These are phyloP conservation scores for Piper longum DNA, from an alignment of 164 flowering plant species.

Conservation along the genomic window DNA sequence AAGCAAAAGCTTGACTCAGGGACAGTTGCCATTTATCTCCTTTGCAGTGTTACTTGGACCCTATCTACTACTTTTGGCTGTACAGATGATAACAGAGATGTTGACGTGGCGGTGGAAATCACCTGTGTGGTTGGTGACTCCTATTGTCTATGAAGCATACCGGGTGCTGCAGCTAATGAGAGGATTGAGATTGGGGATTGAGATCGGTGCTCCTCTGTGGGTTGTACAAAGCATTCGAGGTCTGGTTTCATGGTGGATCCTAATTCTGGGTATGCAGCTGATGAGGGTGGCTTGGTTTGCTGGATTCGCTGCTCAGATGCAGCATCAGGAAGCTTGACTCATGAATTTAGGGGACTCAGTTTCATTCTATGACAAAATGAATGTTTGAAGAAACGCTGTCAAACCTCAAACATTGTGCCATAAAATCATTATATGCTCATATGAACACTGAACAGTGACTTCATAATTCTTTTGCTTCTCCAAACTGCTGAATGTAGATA, in stretches of 20 bases:
- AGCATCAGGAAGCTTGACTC: slow-evolving; percentile 1
- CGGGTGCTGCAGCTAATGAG: slow-evolving; percentile 80
- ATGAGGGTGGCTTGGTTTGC: slow-evolving; percentile 98
- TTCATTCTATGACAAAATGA: neutral
- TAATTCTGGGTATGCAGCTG: slow-evolving; percentile 82
- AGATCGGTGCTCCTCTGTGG: slow-evolving; percentile 72
- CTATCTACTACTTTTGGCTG: slow-evolving; percentile 61
- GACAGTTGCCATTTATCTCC: slow-evolving; percentile 44
- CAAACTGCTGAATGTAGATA: neutral
- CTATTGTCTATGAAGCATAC: slow-evolving; percentile 76
- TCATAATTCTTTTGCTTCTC: neutral
- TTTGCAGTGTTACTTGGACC: slow-evolving; percentile 60
- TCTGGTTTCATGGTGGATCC: slow-evolving; percentile 85
- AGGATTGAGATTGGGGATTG: slow-evolving; percentile 66
- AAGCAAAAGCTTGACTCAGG: slow-evolving; percentile 45
- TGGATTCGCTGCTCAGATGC: slow-evolving; percentile 44
- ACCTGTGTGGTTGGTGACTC: slow-evolving; percentile 86
- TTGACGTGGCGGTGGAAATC: slow-evolving; percentile 93
- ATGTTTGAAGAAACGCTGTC: neutral
- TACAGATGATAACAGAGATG: slow-evolving; percentile 73
- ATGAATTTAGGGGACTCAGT: neutral
- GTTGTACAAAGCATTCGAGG: slow-evolving; percentile 50
- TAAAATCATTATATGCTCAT: neutral
- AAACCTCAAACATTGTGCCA: neutral
- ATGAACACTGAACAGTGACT: neutral